These are phyloP conservation scores for Lachnellula hyalina DNA, from an alignment of 2,329 filamentous ascomycete genomes.

Conservation along the genomic window DNA sequence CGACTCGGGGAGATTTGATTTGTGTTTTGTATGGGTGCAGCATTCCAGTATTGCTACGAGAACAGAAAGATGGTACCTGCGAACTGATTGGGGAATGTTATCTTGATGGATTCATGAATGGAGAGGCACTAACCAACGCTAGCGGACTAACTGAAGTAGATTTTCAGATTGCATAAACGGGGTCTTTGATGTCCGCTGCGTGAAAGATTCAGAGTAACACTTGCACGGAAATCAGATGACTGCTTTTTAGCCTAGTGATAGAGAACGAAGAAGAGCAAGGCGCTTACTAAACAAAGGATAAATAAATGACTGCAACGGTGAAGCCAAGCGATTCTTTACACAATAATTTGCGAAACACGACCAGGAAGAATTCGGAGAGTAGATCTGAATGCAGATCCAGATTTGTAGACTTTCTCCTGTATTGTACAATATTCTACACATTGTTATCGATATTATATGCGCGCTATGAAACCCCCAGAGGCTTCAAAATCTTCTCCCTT, in stretches of 20 bases:
- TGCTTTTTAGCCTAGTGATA: too few relatives aligned
- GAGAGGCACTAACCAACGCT: slow-evolving; percentile 11
- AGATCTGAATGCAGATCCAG: neutral
- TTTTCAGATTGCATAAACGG: neutral
- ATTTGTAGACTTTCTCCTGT: neutral
- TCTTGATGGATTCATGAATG: slow-evolving; percentile 25
- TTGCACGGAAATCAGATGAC: too few relatives aligned
- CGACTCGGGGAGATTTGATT: slow-evolving; percentile 2
- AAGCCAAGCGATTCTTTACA: too few relatives aligned
- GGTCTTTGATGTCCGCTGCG: too few relatives aligned
- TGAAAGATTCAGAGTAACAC: too few relatives aligned
- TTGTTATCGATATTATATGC: slow-evolving; percentile 14
- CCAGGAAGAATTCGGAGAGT: too few relatives aligned
- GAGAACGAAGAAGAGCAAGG: too few relatives aligned
- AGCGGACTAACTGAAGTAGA: neutral
- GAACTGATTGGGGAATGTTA: slow-evolving; percentile 26
- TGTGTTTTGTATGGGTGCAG: slow-evolving; percentile 7
- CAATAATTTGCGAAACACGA: too few relatives aligned
- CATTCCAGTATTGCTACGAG: slow-evolving; percentile 7
- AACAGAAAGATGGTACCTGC: slow-evolving; percentile 8
- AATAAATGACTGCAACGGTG: too few relatives aligned
- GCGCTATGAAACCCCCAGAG: slow-evolving; percentile 28
- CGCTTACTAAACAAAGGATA: too few relatives aligned
- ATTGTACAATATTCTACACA: slow-evolving; percentile 28
- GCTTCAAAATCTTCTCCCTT: slow-evolving; percentile 52